Evolutionary conservation across 2,329 filamentous ascomycete genomes (phyloP).

Genomic region (Colletotrichum incanum): DNA sequence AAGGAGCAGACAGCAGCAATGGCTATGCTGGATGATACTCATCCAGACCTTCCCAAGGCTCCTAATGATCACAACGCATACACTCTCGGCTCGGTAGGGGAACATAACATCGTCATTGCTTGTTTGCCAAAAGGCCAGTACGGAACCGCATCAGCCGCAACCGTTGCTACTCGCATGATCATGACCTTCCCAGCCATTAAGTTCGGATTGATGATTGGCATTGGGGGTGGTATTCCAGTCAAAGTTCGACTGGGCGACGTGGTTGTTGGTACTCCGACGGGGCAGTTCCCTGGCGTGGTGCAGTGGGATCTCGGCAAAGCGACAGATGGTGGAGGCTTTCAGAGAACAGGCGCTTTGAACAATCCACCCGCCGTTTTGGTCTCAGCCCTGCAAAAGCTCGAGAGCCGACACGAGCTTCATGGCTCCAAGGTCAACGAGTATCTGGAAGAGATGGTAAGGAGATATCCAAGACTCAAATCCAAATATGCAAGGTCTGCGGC

Average conservation of each 20-base stretch:
- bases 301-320: conserved; percentile 40
- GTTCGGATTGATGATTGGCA: conserved; percentile 47
- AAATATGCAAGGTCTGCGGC: conserved; percentile 23
- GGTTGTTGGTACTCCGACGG: conserved; percentile 30
- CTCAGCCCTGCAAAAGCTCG: conserved; percentile 13
- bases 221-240: conserved; percentile 45
- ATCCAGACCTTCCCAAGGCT: conserved; percentile 28
- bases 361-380: conserved; percentile 24
- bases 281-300: conserved; percentile 20
- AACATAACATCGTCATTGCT: conserved; percentile 49
- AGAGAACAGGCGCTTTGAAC: conserved; percentile 23
- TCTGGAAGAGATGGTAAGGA: conserved; percentile 31
- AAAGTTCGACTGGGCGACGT: conserved; percentile 45
- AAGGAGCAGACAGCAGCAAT: conserved; percentile 47
- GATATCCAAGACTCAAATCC: conserved; percentile 4
- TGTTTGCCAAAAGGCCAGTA: conserved; percentile 44
- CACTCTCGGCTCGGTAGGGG: conserved; percentile 45
- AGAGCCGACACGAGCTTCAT: conserved; percentile 19
- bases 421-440: conserved; percentile 34
- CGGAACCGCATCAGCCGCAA: conserved; percentile 41
- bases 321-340: neutral
- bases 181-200: neutral
- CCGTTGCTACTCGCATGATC: neutral
- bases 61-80: conserved; percentile 48
- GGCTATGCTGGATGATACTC: conserved; percentile 48